Evolutionary conservation across 2,329 filamentous ascomycete genomes (phyloP).

Genomic region (Helotiales sp.): DNA sequence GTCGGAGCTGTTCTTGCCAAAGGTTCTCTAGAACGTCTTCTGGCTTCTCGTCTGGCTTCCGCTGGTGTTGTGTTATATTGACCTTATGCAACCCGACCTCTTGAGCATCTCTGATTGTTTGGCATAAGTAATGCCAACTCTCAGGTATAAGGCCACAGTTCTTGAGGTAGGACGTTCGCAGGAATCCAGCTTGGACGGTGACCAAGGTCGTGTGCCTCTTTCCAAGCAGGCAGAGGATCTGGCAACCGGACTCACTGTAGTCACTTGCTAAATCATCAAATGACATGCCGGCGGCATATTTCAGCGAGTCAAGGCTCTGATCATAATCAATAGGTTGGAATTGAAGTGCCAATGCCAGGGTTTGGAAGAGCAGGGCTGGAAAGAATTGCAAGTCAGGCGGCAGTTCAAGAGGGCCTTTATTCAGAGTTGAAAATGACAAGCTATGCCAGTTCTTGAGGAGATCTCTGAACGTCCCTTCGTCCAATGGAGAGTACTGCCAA

Average conservation of each 20-base stretch:
- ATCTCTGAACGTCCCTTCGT: conserved; percentile 56
- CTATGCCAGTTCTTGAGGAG: conserved; percentile 61
- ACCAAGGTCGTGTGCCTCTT: conserved; percentile 61
- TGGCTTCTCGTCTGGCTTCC: conserved; percentile 46
- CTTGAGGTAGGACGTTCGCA: conserved; percentile 62
- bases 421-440: conserved; percentile 57
- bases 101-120: conserved; percentile 64
- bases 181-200: conserved; percentile 62
- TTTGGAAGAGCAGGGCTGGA: conserved; percentile 64
- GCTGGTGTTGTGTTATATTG: conserved; percentile 53
- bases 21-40: conserved; percentile 59
- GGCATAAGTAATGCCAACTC: conserved; percentile 52
- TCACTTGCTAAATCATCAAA: conserved; percentile 65
- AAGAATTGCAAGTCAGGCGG: conserved; percentile 59
- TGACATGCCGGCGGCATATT: conserved; percentile 63
- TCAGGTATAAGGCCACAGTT: conserved; percentile 64
- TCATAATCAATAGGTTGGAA: conserved; percentile 55
- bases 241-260: conserved; percentile 63
- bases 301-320: conserved; percentile 58
- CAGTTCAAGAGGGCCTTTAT: conserved; percentile 56
- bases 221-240: conserved; percentile 59
- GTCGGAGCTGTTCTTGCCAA: conserved; percentile 61
- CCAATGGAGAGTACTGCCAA: conserved; percentile 62
- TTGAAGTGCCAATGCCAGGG: conserved; percentile 59
- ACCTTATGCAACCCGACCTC: conserved; percentile 64